Conservation (phyloP, 352 stramenopile species). For the Hyaloperonospora brassicae region DNA sequence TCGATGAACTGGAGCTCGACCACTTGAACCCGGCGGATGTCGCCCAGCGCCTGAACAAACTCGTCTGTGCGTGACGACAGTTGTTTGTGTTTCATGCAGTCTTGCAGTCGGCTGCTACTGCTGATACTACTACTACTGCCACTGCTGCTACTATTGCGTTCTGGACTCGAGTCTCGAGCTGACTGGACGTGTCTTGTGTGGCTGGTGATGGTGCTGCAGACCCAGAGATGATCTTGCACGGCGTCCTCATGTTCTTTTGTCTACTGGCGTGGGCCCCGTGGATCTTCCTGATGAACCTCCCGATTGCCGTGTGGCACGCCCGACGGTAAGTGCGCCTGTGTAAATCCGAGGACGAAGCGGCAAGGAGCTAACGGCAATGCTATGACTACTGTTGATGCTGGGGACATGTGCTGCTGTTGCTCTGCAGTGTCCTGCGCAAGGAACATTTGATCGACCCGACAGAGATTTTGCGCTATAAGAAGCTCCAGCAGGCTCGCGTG, state of each 20-base stretch:
- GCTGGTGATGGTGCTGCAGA: slow-evolving; percentile 25
- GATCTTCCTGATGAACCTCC: slow-evolving; percentile 75
- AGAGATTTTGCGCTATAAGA: slow-evolving; percentile 84
- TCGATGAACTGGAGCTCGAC: slow-evolving; percentile 82
- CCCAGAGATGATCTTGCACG: slow-evolving; percentile 75
- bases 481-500: slow-evolving; percentile 63
- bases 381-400: too few relatives aligned
- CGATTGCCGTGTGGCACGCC: slow-evolving; percentile 64
- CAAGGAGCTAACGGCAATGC: too few relatives aligned
- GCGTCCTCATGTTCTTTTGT: slow-evolving; percentile 67
- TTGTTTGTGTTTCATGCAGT: too few relatives aligned
- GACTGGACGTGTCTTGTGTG: neutral
- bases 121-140: too few relatives aligned
- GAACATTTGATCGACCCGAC: slow-evolving; percentile 81
- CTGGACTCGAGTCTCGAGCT: too few relatives aligned
- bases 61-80: slow-evolving; percentile 48
- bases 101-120: too few relatives aligned
- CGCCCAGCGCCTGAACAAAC: slow-evolving; percentile 73
- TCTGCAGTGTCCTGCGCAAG: slow-evolving; percentile 53
- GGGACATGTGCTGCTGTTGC: neutral
- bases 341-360: too few relatives aligned
- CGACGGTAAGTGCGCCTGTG: slow-evolving; percentile 34
- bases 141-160: too few relatives aligned
- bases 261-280: slow-evolving; percentile 65
- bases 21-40: slow-evolving; percentile 83